Evolutionary conservation across 805 yeast species (phyloP).

Genomic region (Saturnispora halmiae): DNA sequence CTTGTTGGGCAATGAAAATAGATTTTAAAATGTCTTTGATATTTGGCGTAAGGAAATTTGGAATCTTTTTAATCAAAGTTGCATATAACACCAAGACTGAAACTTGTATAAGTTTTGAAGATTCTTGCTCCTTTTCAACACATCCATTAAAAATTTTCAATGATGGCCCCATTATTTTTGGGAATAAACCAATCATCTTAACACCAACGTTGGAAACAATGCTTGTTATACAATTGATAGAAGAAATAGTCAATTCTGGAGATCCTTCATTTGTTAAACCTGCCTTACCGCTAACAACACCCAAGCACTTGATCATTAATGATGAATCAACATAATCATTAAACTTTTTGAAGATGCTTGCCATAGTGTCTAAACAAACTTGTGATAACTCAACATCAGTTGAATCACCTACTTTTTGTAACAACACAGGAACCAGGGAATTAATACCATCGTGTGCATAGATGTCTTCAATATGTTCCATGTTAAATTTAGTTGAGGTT

Average conservation of each 20-base stretch:
- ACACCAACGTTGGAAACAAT: conserved; percentile 73
- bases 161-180: conserved; percentile 73
- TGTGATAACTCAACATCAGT: conserved; percentile 48
- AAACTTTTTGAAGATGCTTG: conserved; percentile 55
- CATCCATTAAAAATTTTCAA: conserved; percentile 47
- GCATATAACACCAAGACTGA: conserved; percentile 66
- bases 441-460: conserved; percentile 44
- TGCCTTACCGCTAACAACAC: conserved; percentile 35
- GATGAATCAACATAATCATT: conserved; percentile 41
- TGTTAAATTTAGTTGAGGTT: conserved; percentile 58
- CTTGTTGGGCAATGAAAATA: conserved; percentile 46
- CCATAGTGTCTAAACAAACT: conserved; percentile 59
- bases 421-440: conserved; percentile 41
- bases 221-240: conserved; percentile 63
- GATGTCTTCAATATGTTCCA: conserved; percentile 47
- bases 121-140: conserved; percentile 21
- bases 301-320: conserved; percentile 41
- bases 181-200: conserved; percentile 73
- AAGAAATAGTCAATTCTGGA: conserved; percentile 61
- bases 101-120: conserved; percentile 45
- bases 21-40: conserved; percentile 52
- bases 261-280: conserved; percentile 42
- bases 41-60: conserved; percentile 70
- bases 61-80: conserved; percentile 70
- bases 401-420: conserved; percentile 30